phyloP scores from a whole-genome alignment of 2,329 filamentous ascomycete genomes.

The Trichoderma atrobrunneum region DNA sequence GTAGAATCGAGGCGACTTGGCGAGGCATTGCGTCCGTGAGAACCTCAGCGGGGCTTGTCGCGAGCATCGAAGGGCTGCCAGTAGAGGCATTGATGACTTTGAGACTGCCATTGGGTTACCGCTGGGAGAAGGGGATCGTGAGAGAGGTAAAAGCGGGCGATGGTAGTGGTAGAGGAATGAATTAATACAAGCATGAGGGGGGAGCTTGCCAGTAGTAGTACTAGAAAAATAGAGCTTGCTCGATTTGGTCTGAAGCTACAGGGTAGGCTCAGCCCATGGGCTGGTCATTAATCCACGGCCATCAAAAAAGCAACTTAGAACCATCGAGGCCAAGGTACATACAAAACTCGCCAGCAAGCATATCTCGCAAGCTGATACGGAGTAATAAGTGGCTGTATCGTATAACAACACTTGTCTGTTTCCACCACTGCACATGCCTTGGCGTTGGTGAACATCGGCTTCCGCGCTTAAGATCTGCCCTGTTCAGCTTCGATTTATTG shows the following conservation, averaged over 20 bases:
- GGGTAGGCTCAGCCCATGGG: background rate
- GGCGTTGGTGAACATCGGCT: background rate
- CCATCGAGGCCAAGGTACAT: background rate
- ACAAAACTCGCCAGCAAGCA: background rate
- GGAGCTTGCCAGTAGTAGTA: background rate
- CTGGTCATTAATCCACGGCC: background rate
- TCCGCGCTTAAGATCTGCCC: background rate
- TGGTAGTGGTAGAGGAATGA: background rate
- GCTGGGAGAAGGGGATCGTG: background rate
- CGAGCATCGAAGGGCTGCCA: constrained; percentile 26
- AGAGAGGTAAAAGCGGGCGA: background rate
- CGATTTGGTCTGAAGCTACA: background rate
- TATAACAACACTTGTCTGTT: background rate
- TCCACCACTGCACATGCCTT: background rate
- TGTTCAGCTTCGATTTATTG: background rate
- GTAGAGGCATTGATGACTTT: constrained; percentile 22
- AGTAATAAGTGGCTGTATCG: background rate
- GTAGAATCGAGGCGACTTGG: constrained; percentile 29
- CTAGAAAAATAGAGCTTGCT: background rate
- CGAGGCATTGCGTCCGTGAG: background rate
- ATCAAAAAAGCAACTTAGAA: background rate
- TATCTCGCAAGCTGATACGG: background rate
- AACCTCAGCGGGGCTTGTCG: constrained; percentile 12
- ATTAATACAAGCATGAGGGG: background rate
- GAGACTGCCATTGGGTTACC: constrained; percentile 5